Evolutionary conservation across 1,284 basidiomycete species (phyloP), one percentile per base, ranked within the genome.

Genomic region (Trichosporon inkin): DNA sequence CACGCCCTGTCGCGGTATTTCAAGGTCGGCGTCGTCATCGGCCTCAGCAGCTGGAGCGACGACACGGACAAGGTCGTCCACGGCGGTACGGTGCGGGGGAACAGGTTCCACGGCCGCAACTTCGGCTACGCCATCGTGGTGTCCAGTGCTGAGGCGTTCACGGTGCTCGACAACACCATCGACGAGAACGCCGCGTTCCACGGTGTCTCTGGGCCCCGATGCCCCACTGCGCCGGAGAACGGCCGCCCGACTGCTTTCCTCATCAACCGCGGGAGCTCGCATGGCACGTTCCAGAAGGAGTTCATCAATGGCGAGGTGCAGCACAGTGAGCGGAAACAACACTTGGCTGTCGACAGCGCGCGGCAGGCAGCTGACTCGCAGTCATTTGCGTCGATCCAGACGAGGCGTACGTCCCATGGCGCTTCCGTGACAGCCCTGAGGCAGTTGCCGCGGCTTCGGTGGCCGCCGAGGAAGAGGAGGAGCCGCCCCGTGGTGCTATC

Each of bases 231-330:
- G 7, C 78, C 78, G 2, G 67, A 69, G 47, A 80, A 80, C 63
- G 69, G 68, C 1, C 69, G 68, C 39, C 77, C 78, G 0, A 71
- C 66, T 11, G 69, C 73, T 4, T 78, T 79, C 62, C 62, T 80
- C 56, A 74, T 79, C 60, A 76, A 80, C 62, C 58, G 70, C 2
- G 77, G 76, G 1, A 74, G 71, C 53, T 69, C 75, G 1, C 65
- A 67, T 32, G 77, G 77, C 10, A 67, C 56, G 6, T 78, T 75
- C 57, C 78, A 80, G 58, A 57, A 68, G 4, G 76, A 80, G 13
- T 78, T 80, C 62, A 69, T 72, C 37, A 80, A 80, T 60, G 78
- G 78, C 55, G 77, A 79, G 64, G 77, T 80, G 14, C 77, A 80
- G 66, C 75, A 78, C 66, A 75, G 78, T 80, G 44, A 67, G 78